Evolutionary conservation across 139 green algal genomes (phyloP), one percentile per base, ranked within the genome.

Genomic region (Tetratostichococcus sp.): DNA sequence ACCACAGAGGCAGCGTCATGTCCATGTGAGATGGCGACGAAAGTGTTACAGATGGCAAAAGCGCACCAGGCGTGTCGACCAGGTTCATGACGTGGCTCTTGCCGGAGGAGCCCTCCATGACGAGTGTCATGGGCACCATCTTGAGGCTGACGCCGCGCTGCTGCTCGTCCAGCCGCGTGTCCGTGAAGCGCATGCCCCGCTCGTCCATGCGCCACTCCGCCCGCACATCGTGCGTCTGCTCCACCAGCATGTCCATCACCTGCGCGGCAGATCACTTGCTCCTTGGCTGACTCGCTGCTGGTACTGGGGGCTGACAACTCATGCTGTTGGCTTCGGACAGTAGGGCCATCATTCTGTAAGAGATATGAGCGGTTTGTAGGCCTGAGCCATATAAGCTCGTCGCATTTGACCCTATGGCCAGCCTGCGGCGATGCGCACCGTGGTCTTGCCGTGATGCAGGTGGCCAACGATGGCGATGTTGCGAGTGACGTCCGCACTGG

Each of bases 371-470:
- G n/a, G n/a, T n/a, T n/a, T n/a, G n/a, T n/a, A n/a, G n/a, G n/a
- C n/a, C n/a, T n/a, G n/a, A n/a, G n/a, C n/a, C n/a, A n/a, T n/a
- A n/a, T n/a, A n/a, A n/a, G n/a, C n/a, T n/a, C n/a, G n/a, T n/a
- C n/a, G n/a, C n/a, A n/a, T n/a, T n/a, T n/a, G n/a, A n/a, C n/a
- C n/a, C n/a, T n/a, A n/a, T n/a, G n/a, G n/a, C n/a, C n/a, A n/a
- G n/a, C n/a, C n/a, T n/a, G n/a, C n/a, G n/a, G n/a, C n/a, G n/a
- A n/a, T n/a, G 1, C 77, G 30, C 65, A 84, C 71, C 42, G 88
- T 84, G 5, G 96, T 99, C 85, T 99, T 99, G 39, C 96, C 96
- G 76, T 98, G 93, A 83, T 99, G 96, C 71, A 99, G 79, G 75
- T 98, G 95, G 21, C 96, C 96, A 22, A 95, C 86, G 22, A 99